Evolutionary conservation across 371 early-diverging fungal species (phyloP).

Genomic region (Cladochytrium tenue): DNA sequence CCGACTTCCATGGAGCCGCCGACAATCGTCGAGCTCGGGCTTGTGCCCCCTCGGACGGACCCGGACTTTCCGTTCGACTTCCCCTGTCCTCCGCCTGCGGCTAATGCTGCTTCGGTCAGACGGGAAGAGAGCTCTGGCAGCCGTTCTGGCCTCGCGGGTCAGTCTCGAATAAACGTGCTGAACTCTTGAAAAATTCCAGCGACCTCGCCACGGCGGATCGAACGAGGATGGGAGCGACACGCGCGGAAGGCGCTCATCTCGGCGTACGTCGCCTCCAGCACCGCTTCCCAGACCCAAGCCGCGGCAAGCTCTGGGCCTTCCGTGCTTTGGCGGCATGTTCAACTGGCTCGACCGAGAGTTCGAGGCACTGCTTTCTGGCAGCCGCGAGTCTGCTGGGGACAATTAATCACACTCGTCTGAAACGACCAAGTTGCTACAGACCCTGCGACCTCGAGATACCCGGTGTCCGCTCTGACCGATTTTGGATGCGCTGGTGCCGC

Average conservation of each 20-base stretch:
- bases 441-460: too few relatives aligned
- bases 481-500: too few relatives aligned
- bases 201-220: conserved; percentile 41
- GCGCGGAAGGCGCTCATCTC: conserved; percentile 49
- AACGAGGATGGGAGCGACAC: conserved; percentile 54
- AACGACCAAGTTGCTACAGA: conserved; percentile 2
- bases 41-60: conserved; percentile 66
- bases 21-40: conserved; percentile 21
- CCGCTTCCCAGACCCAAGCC: background rate
- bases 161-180: conserved; percentile 46
- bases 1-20: conserved; percentile 5
- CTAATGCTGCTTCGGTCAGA: conserved; percentile 48
- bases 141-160: background rate
- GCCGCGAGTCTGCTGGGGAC: background rate
- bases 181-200: conserved; percentile 67
- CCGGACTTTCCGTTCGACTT: conserved; percentile 79
- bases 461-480: too few relatives aligned
- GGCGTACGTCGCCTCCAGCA: too few relatives aligned
- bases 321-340: conserved; percentile 31
- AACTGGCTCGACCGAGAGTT: conserved; percentile 71
- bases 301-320: background rate
- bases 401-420: conserved; percentile 18
- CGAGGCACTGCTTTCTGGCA: conserved; percentile 35
- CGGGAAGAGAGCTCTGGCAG: background rate
- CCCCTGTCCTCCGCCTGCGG: conserved; percentile 53